Evolutionary conservation across 345 rosid species (phyloP).

Genomic region (Heritiera fomes): DNA sequence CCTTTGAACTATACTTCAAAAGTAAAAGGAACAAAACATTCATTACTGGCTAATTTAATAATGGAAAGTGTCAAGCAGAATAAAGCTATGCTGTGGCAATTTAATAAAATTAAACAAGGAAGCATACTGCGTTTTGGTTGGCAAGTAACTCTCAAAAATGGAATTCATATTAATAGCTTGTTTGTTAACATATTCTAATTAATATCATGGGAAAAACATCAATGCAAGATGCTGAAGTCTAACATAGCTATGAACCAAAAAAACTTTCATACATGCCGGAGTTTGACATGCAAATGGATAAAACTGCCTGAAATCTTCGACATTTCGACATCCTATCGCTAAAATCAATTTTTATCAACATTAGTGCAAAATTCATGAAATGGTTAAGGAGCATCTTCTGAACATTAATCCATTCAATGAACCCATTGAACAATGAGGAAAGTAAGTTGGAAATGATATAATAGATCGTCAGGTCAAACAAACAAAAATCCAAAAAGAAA

Average conservation of each 20-base stretch:
- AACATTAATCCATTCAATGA: not conserved
- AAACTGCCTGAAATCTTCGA: no score
- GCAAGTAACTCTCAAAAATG: not conserved
- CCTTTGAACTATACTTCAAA: not conserved
- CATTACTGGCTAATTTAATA: not conserved
- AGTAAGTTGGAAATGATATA: not conserved
- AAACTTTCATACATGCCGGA: not conserved
- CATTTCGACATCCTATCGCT: not conserved
- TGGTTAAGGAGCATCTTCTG: not conserved
- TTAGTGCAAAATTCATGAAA: not conserved
- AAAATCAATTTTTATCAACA: not conserved
- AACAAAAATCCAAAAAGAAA: not conserved
- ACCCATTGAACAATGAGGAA: not conserved
- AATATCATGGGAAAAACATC: not conserved
- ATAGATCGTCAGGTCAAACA: not conserved
- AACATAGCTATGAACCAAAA: not conserved
- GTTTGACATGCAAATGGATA: no score
- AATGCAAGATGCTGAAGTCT: not conserved
- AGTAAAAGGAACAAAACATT: not conserved
- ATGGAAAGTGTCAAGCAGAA: not conserved
- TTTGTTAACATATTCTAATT: not conserved
- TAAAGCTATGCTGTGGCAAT: not conserved
- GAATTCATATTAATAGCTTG: not conserved
- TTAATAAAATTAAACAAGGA: not conserved
- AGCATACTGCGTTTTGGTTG: not conserved